Evolutionary conservation across 257 asterid species (phyloP).

Genomic region (Gentiana dahurica): DNA sequence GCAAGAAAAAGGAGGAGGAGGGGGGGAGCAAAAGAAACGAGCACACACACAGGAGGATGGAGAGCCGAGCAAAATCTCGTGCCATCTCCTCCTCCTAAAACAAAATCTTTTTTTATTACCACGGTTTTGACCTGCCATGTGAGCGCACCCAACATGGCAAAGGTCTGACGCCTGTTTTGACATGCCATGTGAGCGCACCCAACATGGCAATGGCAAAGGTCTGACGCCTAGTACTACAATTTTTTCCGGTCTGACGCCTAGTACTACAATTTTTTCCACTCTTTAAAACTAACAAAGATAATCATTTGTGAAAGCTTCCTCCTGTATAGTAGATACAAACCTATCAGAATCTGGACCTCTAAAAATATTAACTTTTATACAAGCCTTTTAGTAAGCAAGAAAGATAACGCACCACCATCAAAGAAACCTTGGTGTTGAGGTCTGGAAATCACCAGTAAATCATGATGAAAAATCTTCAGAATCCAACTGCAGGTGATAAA

Average conservation of each 20-base stretch:
- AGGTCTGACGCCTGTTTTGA: neutral
- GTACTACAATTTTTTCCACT: neutral
- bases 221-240: too few relatives aligned
- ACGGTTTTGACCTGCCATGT: slow-evolving; percentile 8
- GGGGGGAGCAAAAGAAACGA: neutral
- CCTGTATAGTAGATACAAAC: too few relatives aligned
- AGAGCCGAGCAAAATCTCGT: slow-evolving; percentile 53
- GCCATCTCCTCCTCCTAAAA: slow-evolving; percentile 42
- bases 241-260: neutral
- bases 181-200: slow-evolving; percentile 8
- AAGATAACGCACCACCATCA: too few relatives aligned
- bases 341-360: too few relatives aligned
- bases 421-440: too few relatives aligned
- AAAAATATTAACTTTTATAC: too few relatives aligned
- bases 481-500: too few relatives aligned
- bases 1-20: neutral
- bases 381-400: too few relatives aligned
- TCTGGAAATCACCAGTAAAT: too few relatives aligned
- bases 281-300: neutral
- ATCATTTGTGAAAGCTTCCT: too few relatives aligned
- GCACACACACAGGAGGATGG: slow-evolving; percentile 27
- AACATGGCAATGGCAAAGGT: slow-evolving; percentile 7
- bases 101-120: neutral
- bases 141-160: slow-evolving; percentile 4
- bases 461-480: too few relatives aligned